These are phyloP conservation scores for Euclidium syriacum DNA, from an alignment of 345 rosid species.

Conservation along the genomic window DNA sequence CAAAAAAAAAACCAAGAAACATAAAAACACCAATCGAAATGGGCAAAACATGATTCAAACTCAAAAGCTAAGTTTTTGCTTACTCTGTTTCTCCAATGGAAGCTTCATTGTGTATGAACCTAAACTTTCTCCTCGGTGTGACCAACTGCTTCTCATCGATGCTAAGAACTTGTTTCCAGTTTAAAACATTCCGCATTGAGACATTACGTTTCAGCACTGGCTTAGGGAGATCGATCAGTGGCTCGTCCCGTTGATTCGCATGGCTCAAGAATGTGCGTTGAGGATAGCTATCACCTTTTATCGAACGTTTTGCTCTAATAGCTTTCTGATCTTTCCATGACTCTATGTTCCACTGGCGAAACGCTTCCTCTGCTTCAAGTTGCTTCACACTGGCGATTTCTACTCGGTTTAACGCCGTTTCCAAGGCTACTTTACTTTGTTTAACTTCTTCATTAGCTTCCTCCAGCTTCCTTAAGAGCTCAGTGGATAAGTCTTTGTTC, in stretches of 20 bases:
- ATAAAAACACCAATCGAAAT: not conserved
- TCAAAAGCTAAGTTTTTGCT: slow-evolving; percentile 48
- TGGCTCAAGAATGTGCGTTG: slow-evolving; percentile 38
- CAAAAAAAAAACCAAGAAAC: not conserved
- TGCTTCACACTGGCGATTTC: slow-evolving; percentile 69
- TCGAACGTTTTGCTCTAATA: slow-evolving; percentile 9
- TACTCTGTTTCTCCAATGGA: slow-evolving; percentile 57
- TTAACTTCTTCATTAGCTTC: slow-evolving; percentile 82
- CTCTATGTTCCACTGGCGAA: slow-evolving; percentile 61
- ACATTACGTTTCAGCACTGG: slow-evolving; percentile 48
- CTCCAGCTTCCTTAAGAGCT: slow-evolving; percentile 55
- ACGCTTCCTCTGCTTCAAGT: slow-evolving; percentile 70
- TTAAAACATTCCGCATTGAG: slow-evolving; percentile 74
- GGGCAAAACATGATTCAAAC: not conserved
- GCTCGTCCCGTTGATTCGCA: slow-evolving; percentile 23
- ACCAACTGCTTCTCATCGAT: slow-evolving; percentile 49
- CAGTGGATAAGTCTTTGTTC: slow-evolving; percentile 9
- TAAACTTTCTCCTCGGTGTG: slow-evolving; percentile 63
- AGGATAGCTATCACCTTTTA: slow-evolving; percentile 31
- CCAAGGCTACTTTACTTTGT: slow-evolving; percentile 59
- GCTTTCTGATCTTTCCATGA: slow-evolving; percentile 35
- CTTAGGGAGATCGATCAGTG: slow-evolving; percentile 30
- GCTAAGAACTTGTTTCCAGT: slow-evolving; percentile 47
- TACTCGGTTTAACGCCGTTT: slow-evolving; percentile 55
- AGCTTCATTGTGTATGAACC: slow-evolving; percentile 69